Conservation (phyloP, 2,329 filamentous ascomycete species). For the Colletotrichum incanum region DNA sequence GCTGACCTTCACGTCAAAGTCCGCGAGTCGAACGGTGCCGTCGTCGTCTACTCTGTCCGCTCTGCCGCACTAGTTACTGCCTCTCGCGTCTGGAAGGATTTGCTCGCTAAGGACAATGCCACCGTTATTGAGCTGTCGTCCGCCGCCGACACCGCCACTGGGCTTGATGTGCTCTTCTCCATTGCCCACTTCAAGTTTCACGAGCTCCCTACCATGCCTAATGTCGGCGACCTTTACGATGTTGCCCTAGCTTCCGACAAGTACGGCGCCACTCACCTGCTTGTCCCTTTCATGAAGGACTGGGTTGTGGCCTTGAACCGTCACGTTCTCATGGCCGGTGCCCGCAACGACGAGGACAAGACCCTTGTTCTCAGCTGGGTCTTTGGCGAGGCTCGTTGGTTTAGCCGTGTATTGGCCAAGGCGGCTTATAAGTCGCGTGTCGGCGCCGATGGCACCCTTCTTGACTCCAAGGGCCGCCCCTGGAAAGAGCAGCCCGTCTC, state of each 20-base stretch:
- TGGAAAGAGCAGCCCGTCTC: conserved; percentile 39
- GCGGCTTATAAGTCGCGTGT: conserved; percentile 39
- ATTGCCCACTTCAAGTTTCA: conserved; percentile 42
- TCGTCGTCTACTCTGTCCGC: conserved; percentile 36
- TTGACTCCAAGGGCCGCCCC: conserved; percentile 35
- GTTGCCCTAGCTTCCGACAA: conserved; percentile 38
- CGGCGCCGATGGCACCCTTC: conserved; percentile 31
- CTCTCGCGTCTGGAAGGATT: conserved; percentile 35
- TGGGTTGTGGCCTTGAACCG: conserved; percentile 41
- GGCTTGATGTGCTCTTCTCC: conserved; percentile 38
- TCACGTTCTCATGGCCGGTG: conserved; percentile 40
- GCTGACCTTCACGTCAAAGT: conserved; percentile 40
- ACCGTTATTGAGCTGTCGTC: conserved; percentile 34
- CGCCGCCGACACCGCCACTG: conserved; percentile 31
- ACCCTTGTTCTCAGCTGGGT: conserved; percentile 41
- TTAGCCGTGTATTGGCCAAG: conserved; percentile 38
- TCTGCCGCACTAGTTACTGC: conserved; percentile 25
- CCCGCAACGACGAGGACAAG: conserved; percentile 43
- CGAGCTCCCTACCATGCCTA: conserved; percentile 37
- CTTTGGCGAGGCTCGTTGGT: conserved; percentile 40
- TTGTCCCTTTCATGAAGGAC: conserved; percentile 42
- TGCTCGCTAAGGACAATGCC: conserved; percentile 28
- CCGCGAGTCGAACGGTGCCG: conserved; percentile 18
- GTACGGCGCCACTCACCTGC: conserved; percentile 39
- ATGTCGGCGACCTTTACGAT: conserved; percentile 38